Evolutionary conservation across 2,329 filamentous ascomycete species (phyloP), one percentile per base, ranked within the genome.

Genomic region (Cladobotryum mycophilum): DNA sequence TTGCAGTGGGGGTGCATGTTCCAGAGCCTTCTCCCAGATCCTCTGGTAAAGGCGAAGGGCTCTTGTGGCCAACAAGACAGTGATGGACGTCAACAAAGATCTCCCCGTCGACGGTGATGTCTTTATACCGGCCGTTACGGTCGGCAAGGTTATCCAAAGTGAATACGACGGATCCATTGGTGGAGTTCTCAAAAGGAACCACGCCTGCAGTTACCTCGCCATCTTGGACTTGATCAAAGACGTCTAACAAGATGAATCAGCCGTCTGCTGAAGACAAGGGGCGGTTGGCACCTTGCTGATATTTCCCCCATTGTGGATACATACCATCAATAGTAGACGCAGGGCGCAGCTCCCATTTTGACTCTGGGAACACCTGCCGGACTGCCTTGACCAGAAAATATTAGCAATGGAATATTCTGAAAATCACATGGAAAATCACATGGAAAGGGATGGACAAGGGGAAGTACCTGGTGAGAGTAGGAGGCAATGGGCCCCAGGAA

Each of bases 151-250:
- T 81, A 69, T 96, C 91, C 20, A 97, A 79, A 0, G 91, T 96
- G 67, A 89, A 88, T 50, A 93, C 83, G 45, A 99, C 93, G 49
- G 86, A 85, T 62, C 93, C 93, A 68, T 97, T 96, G 64, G 89
- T 92, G 38, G 88, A 95, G 74, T 99, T 99, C 66, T 97, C 92
- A 69, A 96, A 91, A 6, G 93, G 93, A 2, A 96, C 87, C 33
- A 97, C 87, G 58, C 91, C 93, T 51, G 84, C 84, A 47, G 78
- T 70, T 1, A 81, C 81, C 41, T 72, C 65, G 52, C 80, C 78
- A 36, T 76, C 74, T 62, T 95, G 89, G 5, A 96, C 86, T 14
- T 83, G 78, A 46, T 84, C 76, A 67, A 96, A 96, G 60, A 95
- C 83, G 64, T 93, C 89, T 85, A 40, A n/a, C 20, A 15, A 41